A percentile compares a stretch with the other conserved stretches of the same genome.
These are phyloP conservation scores for Saturnispora quitensis DNA, from an alignment of 805 yeast species.

Conservation along the genomic window DNA sequence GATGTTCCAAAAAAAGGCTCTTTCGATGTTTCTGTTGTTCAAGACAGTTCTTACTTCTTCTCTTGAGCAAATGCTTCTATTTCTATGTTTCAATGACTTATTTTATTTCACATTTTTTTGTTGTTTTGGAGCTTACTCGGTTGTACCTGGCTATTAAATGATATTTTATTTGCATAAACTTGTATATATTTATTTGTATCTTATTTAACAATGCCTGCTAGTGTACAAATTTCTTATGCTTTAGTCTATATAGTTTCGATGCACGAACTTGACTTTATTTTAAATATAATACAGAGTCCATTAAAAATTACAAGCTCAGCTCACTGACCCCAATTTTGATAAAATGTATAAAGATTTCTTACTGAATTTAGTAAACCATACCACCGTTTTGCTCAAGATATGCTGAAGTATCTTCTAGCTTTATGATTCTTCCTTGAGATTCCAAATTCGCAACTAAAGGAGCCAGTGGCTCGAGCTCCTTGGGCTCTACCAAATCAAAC, in stretches of 20 bases:
- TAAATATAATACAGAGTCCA: background rate
- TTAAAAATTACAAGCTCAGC: background rate
- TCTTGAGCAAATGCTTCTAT: conserved; percentile 15
- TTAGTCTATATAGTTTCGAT: background rate
- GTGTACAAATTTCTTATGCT: background rate
- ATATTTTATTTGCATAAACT: conserved; percentile 1
- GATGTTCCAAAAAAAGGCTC: conserved; percentile 71
- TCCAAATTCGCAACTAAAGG: conserved; percentile 75
- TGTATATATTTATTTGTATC: background rate
- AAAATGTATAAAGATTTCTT: background rate
- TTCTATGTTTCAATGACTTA: background rate
- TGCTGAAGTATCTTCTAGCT: conserved; percentile 9
- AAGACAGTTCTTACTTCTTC: conserved; percentile 75
- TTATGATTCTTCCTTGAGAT: conserved; percentile 69
- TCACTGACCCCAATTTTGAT: background rate
- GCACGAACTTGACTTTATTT: background rate
- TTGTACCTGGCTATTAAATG: background rate
- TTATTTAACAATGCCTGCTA: background rate
- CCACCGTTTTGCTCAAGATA: conserved; percentile 3
- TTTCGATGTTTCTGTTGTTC: conserved; percentile 67
- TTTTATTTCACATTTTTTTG: background rate
- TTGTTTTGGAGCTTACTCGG: background rate
- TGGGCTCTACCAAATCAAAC: conserved; percentile 68
- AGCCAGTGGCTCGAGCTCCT: conserved; percentile 70
- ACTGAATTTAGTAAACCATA: conserved; percentile 4